Evolutionary conservation across 768 basidiomycete species (phyloP).

Genomic region (Hericium rajendrae): DNA sequence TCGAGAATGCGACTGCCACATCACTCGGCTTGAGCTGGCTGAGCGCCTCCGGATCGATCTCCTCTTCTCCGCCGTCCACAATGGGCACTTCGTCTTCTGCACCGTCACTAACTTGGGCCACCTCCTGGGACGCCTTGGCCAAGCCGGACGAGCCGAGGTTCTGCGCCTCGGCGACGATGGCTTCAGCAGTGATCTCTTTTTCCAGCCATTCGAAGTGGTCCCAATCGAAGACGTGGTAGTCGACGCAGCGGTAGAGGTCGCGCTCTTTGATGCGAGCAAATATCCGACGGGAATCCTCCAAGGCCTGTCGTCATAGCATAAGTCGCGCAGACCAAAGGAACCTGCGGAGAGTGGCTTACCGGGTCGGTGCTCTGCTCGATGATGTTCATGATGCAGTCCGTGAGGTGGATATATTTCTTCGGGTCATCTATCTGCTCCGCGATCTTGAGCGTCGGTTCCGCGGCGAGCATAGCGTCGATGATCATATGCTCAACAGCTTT

Average conservation of each 20-base stretch:
- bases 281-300: conserved; percentile 48
- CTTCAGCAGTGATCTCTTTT: conserved; percentile 25
- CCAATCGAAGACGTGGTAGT: conserved; percentile 44
- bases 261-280: conserved; percentile 52
- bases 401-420: conserved; percentile 50
- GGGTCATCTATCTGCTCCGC: conserved; percentile 48
- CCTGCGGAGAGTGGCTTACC: conserved; percentile 24
- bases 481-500: conserved; percentile 80
- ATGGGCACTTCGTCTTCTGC: not conserved
- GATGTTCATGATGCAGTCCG: conserved; percentile 52
- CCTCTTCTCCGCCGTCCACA: conserved; percentile 6
- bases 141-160: not conserved
- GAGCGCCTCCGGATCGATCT: conserved; percentile 17
- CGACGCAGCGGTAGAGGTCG: conserved; percentile 62
- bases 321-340: not conserved
- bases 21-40: conserved; percentile 33
- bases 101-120: not conserved
- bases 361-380: conserved; percentile 48
- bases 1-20: conserved; percentile 52
- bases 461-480: conserved; percentile 63
- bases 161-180: conserved; percentile 25
- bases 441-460: conserved; percentile 56
- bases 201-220: conserved; percentile 20
- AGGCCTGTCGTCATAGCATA: conserved; percentile 33
- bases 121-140: not conserved